These are phyloP conservation scores for Arthroderma uncinatum DNA, from an alignment of 2,329 filamentous ascomycete species.

Conservation along the genomic window DNA sequence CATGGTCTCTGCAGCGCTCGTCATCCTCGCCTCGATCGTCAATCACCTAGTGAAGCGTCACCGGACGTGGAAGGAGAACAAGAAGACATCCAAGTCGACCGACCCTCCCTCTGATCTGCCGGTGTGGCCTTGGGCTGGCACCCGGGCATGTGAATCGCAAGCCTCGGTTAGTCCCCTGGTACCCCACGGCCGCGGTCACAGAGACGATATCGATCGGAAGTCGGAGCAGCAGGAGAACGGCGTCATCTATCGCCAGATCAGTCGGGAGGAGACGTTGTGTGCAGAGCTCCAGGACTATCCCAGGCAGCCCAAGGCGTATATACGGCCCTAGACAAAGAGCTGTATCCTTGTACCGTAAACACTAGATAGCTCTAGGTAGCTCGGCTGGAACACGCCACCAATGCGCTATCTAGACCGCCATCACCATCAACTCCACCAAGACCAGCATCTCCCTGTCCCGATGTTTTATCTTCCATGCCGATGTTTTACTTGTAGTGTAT, in stretches of 20 bases:
- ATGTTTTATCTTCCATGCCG: background rate
- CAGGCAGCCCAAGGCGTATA: slow-evolving; percentile 3
- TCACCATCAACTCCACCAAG: background rate
- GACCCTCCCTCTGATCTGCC: background rate
- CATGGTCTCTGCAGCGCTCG: slow-evolving; percentile 17
- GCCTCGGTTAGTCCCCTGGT: background rate
- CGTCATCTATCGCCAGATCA: slow-evolving; percentile 5
- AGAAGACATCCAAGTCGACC: slow-evolving; percentile 1
- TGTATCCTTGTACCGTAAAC: background rate
- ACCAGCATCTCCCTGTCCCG: background rate
- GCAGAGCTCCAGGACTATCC: slow-evolving; percentile 1
- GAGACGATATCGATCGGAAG: background rate
- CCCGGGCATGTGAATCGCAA: background rate
- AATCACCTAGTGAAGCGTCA: slow-evolving; percentile 14
- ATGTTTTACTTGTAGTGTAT: background rate
- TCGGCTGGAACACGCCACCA: background rate
- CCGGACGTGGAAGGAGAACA: slow-evolving; percentile 11
- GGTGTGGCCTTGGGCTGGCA: background rate
- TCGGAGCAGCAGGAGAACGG: slow-evolving; percentile 7
- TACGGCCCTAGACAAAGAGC: background rate
- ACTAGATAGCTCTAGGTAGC: no score
- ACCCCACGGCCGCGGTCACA: background rate
- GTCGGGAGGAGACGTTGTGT: slow-evolving; percentile 7
- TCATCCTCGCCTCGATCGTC: slow-evolving; percentile 19
- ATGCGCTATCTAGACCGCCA: background rate